phyloP scores from a whole-genome alignment of 2,329 filamentous ascomycete genomes.

The Diaporthe ilicicola region DNA sequence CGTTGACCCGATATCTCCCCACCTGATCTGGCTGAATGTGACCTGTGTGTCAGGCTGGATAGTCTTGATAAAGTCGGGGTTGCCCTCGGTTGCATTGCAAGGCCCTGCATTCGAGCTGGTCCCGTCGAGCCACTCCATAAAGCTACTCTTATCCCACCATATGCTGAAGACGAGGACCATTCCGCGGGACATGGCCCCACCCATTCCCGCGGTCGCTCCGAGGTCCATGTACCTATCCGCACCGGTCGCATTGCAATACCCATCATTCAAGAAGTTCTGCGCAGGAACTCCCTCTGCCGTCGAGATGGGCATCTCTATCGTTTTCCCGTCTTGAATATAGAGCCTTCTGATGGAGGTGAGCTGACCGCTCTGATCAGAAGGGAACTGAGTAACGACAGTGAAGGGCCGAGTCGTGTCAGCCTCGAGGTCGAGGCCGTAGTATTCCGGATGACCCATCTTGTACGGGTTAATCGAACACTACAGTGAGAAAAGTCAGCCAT shows the following conservation, averaged over 20 bases:
- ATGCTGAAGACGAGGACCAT: conserved; percentile 64
- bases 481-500: background rate
- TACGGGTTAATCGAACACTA: conserved; percentile 46
- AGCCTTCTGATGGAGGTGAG: conserved; percentile 57
- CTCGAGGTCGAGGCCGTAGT: conserved; percentile 45
- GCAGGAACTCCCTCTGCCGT: background rate
- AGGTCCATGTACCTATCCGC: conserved; percentile 37
- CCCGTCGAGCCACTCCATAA: conserved; percentile 66
- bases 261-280: conserved; percentile 36
- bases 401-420: conserved; percentile 50
- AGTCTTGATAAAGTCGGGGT: conserved; percentile 55
- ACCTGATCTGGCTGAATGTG: conserved; percentile 64
- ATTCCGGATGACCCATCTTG: conserved; percentile 37
- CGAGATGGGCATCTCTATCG: conserved; percentile 49
- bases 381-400: conserved; percentile 61
- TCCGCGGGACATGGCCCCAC: conserved; percentile 53
- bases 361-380: conserved; percentile 42
- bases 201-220: conserved; percentile 50
- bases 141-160: conserved; percentile 62
- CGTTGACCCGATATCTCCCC: conserved; percentile 63
- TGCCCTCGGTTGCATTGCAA: conserved; percentile 62
- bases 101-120: conserved; percentile 55
- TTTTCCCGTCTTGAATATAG: conserved; percentile 58
- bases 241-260: conserved; percentile 37
- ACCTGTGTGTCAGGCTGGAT: conserved; percentile 57